Base-by-base conservation (phyloP, 495 filamentous ascomycete genomes). In the Penicillium daleae region DNA sequence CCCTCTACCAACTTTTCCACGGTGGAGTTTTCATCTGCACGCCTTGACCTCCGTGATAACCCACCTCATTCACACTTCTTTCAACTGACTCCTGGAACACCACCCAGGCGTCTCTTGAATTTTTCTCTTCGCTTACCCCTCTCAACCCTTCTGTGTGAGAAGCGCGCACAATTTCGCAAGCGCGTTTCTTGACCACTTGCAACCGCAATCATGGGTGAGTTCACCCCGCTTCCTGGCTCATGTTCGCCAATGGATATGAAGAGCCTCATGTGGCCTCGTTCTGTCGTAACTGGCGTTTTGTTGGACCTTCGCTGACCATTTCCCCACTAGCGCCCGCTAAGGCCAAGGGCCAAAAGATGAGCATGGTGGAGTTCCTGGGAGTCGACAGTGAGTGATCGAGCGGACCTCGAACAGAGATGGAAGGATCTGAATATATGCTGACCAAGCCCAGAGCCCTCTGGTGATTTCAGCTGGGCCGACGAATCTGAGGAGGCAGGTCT, bases 341-440 rank as follows among this genome's bases (percentile, higher is more conserved):
- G 80, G 86, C 87, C 74, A 93, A 92, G 81, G 84, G 88, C 77
- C 88, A 92, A 83, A 98, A 95, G 86, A 92, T 99, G 90, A 89
- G 88, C 80, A 86, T 97, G 69, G 90, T 91, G 78, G 87, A 88
- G 68, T 98, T 99, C 83, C 82, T 98, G 82, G 84, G 83, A 61
- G 91, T 97, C 71, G 85, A 91, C 75, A 87, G 94, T 97, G 83
- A 73, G 87, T 77, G 67, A 54, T 51, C 65, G 54, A 12, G n/a
- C n/a, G n/a, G 29, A 52, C n/a, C 8, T 22, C n/a, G 19, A 54
- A 42, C 59, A 55, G 62, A 56, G 57, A 39, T 4, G 17, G 48
- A 62, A 53, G 61, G 29, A 50, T 35, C 55, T 55, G 55, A 51
- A 66, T 55, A 61, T 49, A 64, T 65, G 62, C 70, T 69, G 76